These are phyloP conservation scores for Puccinia coronata DNA, from an alignment of 1,284 basidiomycete genomes.

Conservation along the genomic window DNA sequence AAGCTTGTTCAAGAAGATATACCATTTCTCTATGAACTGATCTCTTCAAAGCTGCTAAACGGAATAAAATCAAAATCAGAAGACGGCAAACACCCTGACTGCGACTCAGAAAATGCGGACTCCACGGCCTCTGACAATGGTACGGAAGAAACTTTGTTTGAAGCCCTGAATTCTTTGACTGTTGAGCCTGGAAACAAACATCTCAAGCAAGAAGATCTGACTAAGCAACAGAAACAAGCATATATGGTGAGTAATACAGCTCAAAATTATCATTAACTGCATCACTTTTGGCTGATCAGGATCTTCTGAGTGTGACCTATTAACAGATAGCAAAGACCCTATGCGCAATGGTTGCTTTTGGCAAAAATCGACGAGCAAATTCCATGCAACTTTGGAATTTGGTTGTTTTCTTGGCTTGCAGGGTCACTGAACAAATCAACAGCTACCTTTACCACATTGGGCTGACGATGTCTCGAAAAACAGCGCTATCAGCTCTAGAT, in stretches of 20 bases:
- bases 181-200: background rate
- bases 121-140: background rate
- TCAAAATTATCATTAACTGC: background rate
- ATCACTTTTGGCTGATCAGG: background rate
- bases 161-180: background rate
- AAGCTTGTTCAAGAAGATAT: background rate
- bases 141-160: background rate
- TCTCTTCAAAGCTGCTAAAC: background rate
- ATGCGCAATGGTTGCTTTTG: background rate
- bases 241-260: background rate
- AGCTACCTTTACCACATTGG: background rate
- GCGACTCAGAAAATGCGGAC: background rate
- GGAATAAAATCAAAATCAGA: background rate
- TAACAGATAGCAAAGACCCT: background rate
- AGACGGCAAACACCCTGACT: background rate
- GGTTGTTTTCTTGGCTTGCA: background rate
- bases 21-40: background rate
- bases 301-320: too few relatives aligned
- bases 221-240: background rate
- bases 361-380: background rate
- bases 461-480: background rate
- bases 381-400: slow-evolving; percentile 3
- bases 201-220: background rate
- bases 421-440: background rate
- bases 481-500: background rate